A percentile compares a stretch with the other conserved stretches of the same genome.
phyloP scores from a whole-genome alignment of 139 green algal genomes.

The Volvox reticuliferus region DNA sequence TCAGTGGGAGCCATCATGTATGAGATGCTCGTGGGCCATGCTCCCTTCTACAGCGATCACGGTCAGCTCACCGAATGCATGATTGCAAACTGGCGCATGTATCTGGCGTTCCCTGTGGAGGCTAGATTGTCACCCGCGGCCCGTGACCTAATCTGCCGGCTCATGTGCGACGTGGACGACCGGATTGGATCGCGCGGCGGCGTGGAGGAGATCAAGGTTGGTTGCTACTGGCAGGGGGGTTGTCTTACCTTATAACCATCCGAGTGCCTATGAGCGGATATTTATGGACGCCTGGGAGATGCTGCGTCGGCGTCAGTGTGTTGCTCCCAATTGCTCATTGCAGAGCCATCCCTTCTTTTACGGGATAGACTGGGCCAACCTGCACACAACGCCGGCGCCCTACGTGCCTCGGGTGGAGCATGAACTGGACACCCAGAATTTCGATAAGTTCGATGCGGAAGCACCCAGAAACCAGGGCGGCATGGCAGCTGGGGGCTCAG shows the following conservation, averaged over 20 bases:
- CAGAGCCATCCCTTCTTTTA: constrained; percentile 93
- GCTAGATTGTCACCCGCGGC: constrained; percentile 63
- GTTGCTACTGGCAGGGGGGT: not conserved
- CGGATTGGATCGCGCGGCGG: constrained; percentile 83
- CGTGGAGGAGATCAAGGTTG: constrained; percentile 66
- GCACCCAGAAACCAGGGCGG: not conserved
- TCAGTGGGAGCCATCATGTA: constrained; percentile 95
- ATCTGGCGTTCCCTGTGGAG: constrained; percentile 84
- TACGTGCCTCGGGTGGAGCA: constrained; percentile 86
- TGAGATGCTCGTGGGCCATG: constrained; percentile 98
- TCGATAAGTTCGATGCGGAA: constrained; percentile 97
- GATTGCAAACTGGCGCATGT: not conserved
- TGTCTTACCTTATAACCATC: too few relatives aligned
- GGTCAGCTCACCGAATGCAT: constrained; percentile 80
- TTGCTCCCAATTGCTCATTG: not conserved
- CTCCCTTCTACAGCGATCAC: constrained; percentile 97
- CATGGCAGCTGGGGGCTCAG: constrained; percentile 1
- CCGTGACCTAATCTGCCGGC: constrained; percentile 87
- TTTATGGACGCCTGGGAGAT: too few relatives aligned
- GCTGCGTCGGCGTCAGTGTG: too few relatives aligned
- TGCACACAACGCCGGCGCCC: constrained; percentile 78
- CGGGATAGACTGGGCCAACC: constrained; percentile 86
- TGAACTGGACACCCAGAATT: constrained; percentile 98
- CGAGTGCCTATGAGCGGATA: too few relatives aligned
- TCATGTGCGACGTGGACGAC: constrained; percentile 95